phyloP scores from a whole-genome alignment of 257 asterid species.

The Apocynum venetum region DNA sequence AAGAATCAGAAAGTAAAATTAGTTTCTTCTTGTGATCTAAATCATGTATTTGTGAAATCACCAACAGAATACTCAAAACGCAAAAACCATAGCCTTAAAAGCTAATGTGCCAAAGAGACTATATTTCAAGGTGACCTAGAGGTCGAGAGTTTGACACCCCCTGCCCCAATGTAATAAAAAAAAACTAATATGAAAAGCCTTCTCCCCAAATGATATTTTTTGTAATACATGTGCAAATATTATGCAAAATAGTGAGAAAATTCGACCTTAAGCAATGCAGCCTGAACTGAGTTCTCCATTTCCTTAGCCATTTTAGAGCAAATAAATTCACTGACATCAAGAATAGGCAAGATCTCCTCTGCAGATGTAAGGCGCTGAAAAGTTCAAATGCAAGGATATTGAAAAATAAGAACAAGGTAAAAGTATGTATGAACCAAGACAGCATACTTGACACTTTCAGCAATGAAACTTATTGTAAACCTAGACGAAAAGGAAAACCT shows the following conservation, averaged over 20 bases:
- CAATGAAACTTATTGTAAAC: neutral
- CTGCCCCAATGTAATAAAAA: no score
- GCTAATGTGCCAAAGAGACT: no score
- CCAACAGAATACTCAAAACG: neutral
- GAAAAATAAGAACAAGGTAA: neutral
- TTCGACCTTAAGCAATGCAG: slow-evolving; percentile 71
- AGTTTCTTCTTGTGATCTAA: neutral
- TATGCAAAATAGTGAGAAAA: neutral
- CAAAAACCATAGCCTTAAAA: no score
- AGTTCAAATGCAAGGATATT: slow-evolving; percentile 5
- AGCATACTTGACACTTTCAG: neutral
- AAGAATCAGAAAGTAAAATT: neutral
- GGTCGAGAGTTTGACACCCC: no score
- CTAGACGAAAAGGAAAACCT: neutral
- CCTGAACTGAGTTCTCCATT: slow-evolving; percentile 52
- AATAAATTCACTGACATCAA: slow-evolving; percentile 35
- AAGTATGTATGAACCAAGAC: neutral
- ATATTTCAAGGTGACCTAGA: no score
- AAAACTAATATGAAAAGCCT: neutral
- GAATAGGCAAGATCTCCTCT: slow-evolving; percentile 74
- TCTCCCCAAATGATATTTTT: neutral
- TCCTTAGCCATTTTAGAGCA: slow-evolving; percentile 40
- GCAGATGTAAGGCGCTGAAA: slow-evolving; percentile 81
- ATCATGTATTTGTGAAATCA: neutral
- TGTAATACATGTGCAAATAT: neutral